phyloP scores from a whole-genome alignment of 139 green algal species.

The Penium margaritaceum region DNA sequence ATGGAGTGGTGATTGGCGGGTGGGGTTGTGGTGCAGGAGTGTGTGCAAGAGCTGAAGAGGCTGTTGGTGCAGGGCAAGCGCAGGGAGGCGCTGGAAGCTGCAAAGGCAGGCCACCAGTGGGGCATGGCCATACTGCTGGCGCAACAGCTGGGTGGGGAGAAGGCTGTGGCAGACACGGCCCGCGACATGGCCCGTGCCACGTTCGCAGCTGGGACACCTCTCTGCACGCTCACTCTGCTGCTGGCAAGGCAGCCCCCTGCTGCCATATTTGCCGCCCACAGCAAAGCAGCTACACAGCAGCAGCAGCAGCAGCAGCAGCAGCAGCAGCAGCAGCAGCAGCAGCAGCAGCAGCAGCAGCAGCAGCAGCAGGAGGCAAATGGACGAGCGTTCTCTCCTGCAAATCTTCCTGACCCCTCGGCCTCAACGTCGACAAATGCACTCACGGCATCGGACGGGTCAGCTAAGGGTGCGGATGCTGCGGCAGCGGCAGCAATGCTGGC shows the following conservation, averaged over 20 bases:
- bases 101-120: conserved; percentile 56
- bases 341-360: no score
- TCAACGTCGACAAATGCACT: no score
- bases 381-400: no score
- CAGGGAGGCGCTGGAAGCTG: conserved; percentile 33
- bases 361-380: no score
- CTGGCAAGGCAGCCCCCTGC: conserved; percentile 52
- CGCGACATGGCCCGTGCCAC: conserved; percentile 45
- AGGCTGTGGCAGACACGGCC: conserved; percentile 21
- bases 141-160: conserved; percentile 30
- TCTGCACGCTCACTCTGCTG: conserved; percentile 61
- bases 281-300: not conserved
- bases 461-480: no score
- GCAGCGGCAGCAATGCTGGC: conserved; percentile 51
- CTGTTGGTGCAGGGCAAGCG: conserved; percentile 37
- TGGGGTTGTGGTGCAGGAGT: no score
- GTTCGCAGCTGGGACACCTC: conserved; percentile 49
- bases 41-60: conserved; percentile 22
- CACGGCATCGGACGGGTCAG: no score
- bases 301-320: no score
- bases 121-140: conserved; percentile 64
- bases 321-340: no score
- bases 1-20: no score
- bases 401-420: no score
- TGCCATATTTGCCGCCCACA: not conserved